Conservation (phyloP, 768 basidiomycete species). For the Rhodosporidiobolus odoratus region DNA sequence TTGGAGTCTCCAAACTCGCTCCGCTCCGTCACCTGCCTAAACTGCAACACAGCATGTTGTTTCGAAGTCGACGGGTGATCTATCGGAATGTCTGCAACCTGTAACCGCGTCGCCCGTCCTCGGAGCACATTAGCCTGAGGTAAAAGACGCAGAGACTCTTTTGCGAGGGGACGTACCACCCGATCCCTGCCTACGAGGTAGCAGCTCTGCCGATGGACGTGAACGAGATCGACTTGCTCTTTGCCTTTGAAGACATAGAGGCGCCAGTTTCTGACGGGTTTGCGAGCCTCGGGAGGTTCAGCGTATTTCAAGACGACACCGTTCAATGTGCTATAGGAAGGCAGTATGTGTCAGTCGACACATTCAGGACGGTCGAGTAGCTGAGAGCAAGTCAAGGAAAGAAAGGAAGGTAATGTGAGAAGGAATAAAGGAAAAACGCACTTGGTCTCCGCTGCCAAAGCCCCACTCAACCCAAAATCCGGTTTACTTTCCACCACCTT, state of each 20-base stretch:
- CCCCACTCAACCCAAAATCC: slow-evolving; percentile 79
- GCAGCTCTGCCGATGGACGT: slow-evolving; percentile 88
- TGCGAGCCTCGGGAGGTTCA: slow-evolving; percentile 95
- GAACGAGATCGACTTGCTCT: slow-evolving; percentile 87
- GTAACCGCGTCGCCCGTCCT: neutral
- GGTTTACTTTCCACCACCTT: slow-evolving; percentile 75
- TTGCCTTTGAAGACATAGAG: slow-evolving; percentile 95
- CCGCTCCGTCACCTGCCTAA: slow-evolving; percentile 79
- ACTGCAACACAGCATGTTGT: slow-evolving; percentile 95
- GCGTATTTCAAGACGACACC: slow-evolving; percentile 84
- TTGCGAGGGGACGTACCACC: slow-evolving; percentile 54
- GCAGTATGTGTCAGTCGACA: neutral
- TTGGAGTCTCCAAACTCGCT: slow-evolving; percentile 79
- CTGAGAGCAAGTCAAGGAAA: neutral
- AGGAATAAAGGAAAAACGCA: neutral
- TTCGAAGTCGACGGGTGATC: slow-evolving; percentile 98
- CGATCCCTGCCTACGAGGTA: slow-evolving; percentile 89
- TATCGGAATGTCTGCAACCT: slow-evolving; percentile 63
- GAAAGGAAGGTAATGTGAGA: neutral
- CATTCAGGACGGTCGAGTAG: too few species aligned
- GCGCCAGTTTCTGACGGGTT: slow-evolving; percentile 82
- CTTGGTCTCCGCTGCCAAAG: slow-evolving; percentile 93
- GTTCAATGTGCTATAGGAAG: slow-evolving; percentile 37
- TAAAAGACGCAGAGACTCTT: too few species aligned
- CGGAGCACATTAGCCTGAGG: neutral